Conservation (phyloP, 2,329 filamentous ascomycete genomes). For the Exserohilum rostratum region DNA sequence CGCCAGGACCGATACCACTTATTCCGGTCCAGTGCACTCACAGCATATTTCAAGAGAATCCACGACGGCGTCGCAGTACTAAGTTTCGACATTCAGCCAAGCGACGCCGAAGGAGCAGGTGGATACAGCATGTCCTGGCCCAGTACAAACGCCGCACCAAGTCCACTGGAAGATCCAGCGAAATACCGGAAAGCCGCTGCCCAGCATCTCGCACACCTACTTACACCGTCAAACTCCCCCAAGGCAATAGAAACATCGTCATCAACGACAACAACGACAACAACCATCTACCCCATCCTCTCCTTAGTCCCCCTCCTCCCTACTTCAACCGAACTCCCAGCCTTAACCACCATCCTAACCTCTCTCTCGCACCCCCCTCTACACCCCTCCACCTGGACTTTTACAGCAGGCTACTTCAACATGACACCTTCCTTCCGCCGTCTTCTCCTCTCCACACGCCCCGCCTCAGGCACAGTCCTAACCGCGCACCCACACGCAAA, state of each 20-base stretch:
- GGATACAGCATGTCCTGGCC: conserved; percentile 75
- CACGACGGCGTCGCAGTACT: conserved; percentile 79
- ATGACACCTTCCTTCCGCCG: conserved; percentile 83
- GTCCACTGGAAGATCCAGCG: conserved; percentile 72
- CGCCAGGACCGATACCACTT: conserved; percentile 94
- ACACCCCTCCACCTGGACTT: conserved; percentile 81
- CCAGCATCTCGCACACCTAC: conserved; percentile 67
- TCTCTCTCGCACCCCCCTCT: conserved; percentile 71
- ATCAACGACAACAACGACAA: conserved; percentile 47
- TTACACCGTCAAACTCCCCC: conserved; percentile 58
- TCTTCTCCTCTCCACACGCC: conserved; percentile 76
- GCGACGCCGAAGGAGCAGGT: conserved; percentile 53
- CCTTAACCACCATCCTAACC: conserved; percentile 75
- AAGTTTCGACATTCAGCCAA: conserved; percentile 78
- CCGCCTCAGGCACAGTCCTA: conserved; percentile 76
- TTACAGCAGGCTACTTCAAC: conserved; percentile 98
- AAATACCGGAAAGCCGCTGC: conserved; percentile 74
- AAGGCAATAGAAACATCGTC: conserved; percentile 37
- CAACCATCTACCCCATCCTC: conserved; percentile 79
- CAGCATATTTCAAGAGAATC: conserved; percentile 80
- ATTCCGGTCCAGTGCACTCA: conserved; percentile 78
- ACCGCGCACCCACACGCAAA: conserved; percentile 94
- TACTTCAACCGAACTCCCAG: conserved; percentile 86
- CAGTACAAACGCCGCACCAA: conserved; percentile 71
- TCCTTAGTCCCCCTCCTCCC: conserved; percentile 89